These are phyloP conservation scores for Wickerhamiella allomyrinae DNA, from an alignment of 805 yeast genomes.

Conservation along the genomic window DNA sequence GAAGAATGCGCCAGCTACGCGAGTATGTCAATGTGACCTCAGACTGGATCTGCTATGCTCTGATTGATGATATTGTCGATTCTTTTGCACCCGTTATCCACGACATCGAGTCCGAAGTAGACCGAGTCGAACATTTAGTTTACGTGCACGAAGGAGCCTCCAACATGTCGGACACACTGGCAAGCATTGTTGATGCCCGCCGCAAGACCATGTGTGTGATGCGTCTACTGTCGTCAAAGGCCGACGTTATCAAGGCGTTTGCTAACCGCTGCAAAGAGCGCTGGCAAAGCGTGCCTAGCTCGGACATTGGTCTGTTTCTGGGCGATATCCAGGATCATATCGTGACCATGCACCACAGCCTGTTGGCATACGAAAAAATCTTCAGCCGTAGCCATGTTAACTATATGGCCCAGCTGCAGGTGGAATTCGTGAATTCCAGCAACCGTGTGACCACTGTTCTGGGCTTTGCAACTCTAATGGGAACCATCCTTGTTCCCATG, in stretches of 20 bases:
- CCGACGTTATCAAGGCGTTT: conserved; percentile 92
- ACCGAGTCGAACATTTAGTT: conserved; percentile 63
- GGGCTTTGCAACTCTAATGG: conserved; percentile 77
- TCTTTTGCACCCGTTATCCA: conserved; percentile 49
- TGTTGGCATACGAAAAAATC: conserved; percentile 82
- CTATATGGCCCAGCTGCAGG: conserved; percentile 86
- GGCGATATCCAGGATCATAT: conserved; percentile 98
- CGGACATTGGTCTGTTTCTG: conserved; percentile 78
- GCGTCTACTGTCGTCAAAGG: conserved; percentile 82
- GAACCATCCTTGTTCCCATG: conserved; percentile 85
- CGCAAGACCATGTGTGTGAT: conserved; percentile 83
- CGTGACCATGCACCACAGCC: conserved; percentile 86
- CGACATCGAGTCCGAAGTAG: conserved; percentile 47
- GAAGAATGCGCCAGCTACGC: conserved; percentile 48
- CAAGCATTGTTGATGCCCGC: conserved; percentile 76
- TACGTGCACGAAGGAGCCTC: conserved; percentile 51
- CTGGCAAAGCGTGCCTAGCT: conserved; percentile 46
- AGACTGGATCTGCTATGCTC: conserved; percentile 54
- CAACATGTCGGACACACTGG: conserved; percentile 38
- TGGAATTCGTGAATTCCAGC: conserved; percentile 76
- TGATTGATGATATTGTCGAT: conserved; percentile 53
- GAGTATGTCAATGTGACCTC: conserved; percentile 46
- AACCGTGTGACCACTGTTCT: conserved; percentile 74
- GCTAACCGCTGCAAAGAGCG: conserved; percentile 87
- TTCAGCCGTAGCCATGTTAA: conserved; percentile 84